Base-by-base conservation (phyloP, 306 rosid species). In the Prunus padus region DNA sequence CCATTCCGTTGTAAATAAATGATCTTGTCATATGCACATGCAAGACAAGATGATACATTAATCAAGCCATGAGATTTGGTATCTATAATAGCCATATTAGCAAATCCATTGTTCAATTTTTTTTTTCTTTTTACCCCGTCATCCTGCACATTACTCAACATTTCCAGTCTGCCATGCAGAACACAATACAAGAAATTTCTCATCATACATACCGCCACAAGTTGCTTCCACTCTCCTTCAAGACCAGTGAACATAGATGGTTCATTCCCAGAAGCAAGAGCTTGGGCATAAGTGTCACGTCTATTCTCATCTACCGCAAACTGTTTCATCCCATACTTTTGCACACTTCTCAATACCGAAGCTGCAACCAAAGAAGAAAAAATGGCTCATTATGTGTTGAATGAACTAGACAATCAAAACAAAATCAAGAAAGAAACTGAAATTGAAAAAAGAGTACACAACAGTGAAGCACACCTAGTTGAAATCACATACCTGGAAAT, bases 281-380 rank as follows among this genome's bases (percentile, higher is more conserved):
- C 74, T 44, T 81, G 79, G 56, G 69, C 78, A 78, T 90, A 94
- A 23, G 91, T 90, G 67, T 92, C 88, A 7, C 98, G 98, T 82
- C 91, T 90, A 56, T 96, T 90, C 88, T 94, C 98, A 75, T 94
- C 95, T 71, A 90, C 87, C 2, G 51, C 54, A 77, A 81, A 80
- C 66, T 92, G 96, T 77, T 92, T 94, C 81, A 87, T 94, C 65
- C 98, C 97, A 62, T 86, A 88, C 80, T 89, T 86, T 67, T 83
- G 45, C 46, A 86, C 97, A 66, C 90, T 88, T 86, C 86, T 92
- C 82, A 92, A 46, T 75, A 94, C 96, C 33, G 98, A 94, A 81
- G 95, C 98, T 94, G 89, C 73, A 79, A 76, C 67, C 18, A 80
- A 70, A 79, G 65, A 70, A 68, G 20, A 50, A 61, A 68, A 22